A percentile compares a stretch with the other conserved stretches of the same genome.
Conservation (phyloP, 139 green algal species). For the Desmodesmus armatus region DNA sequence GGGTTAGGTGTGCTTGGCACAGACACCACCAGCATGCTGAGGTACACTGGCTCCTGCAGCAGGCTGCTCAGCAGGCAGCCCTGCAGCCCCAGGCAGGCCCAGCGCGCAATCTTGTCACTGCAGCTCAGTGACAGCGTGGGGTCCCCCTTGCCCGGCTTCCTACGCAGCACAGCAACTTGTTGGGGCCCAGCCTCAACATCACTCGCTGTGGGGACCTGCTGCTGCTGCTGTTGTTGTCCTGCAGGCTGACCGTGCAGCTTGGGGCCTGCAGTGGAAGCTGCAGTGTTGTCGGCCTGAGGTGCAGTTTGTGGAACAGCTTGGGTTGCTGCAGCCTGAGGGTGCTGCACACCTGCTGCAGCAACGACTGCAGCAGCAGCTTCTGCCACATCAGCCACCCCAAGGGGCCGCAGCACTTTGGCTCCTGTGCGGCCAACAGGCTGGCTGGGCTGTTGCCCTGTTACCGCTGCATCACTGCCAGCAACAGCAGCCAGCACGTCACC, state of each 20-base stretch:
- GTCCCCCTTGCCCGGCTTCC: conserved; percentile 93
- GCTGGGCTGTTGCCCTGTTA: too few species aligned
- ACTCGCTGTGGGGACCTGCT: conserved; percentile 58
- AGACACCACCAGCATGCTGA: conserved; percentile 63
- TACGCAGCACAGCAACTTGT: conserved; percentile 66
- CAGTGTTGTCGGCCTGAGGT: background rate
- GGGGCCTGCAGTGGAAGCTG: background rate
- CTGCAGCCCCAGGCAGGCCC: conserved; percentile 86
- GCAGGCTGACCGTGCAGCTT: background rate
- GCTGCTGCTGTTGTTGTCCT: conserved; percentile 24
- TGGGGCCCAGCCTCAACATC: conserved; percentile 78
- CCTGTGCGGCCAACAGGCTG: too few species aligned
- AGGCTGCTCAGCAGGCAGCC: conserved; percentile 74
- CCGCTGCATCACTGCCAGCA: too few species aligned
- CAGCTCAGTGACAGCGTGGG: conserved; percentile 93
- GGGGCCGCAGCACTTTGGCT: conserved; percentile 55
- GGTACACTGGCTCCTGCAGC: conserved; percentile 72
- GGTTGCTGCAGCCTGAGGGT: conserved; percentile 3
- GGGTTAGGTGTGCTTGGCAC: background rate
- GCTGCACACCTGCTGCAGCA: too few species aligned
- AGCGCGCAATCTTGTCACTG: conserved; percentile 95
- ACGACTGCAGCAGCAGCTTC: conserved; percentile 25
- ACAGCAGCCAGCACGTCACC: background rate
- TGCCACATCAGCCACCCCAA: background rate
- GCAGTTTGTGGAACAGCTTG: background rate